Base-by-base conservation (phyloP, 73 alveolate species). In the Uronychia binucleata region DNA sequence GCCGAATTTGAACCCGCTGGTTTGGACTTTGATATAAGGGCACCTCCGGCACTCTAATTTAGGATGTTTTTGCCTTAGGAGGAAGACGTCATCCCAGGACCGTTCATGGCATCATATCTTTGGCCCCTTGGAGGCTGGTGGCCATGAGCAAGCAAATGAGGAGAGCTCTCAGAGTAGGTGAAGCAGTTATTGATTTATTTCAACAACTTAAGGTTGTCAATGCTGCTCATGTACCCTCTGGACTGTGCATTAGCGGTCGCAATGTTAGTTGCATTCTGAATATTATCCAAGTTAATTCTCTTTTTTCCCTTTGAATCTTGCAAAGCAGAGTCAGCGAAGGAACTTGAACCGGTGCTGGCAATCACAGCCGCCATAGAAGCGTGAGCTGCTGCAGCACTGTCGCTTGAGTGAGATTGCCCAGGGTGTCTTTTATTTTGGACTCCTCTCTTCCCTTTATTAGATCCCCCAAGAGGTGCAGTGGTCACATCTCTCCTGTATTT, bases 151-250 rank as follows among this genome's bases (percentile, higher is more conserved):
- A 67, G 32, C 78, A 67, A 28, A 26, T 67, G 32, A 67, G 78
- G 78, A 28, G 34, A 26, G 5, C 34, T 26, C 32, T 67, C 78
- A 13, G 78, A 67, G 32, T 67, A 67, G 34, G 85, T 80, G 81
- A 86, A 86, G 77, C 89, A 80, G 59, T 79, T 86, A 28, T 86
- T 79, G 74, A 86, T 86, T 35, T 79, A 30, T 58, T 80, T 86
- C 81, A 86, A 28, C 31, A 80, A 34, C 30, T 86, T 86, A 0
- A 74, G 77, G 30, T 86, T 79, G n/a, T 86, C 93, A 13, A 57
- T 5, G 34, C 57, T 77, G 0, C 79, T 28, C 31, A 59, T 1
- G 46, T 77, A 85, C 26, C 81, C 81, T 31, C 77, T 77, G 5
- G 85, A 78, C 19, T 46, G 19, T 46, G 67, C 67, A 46, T 46